These are phyloP conservation scores for Stephania japonica DNA, from an alignment of 164 flowering plant species.

Conservation along the genomic window DNA sequence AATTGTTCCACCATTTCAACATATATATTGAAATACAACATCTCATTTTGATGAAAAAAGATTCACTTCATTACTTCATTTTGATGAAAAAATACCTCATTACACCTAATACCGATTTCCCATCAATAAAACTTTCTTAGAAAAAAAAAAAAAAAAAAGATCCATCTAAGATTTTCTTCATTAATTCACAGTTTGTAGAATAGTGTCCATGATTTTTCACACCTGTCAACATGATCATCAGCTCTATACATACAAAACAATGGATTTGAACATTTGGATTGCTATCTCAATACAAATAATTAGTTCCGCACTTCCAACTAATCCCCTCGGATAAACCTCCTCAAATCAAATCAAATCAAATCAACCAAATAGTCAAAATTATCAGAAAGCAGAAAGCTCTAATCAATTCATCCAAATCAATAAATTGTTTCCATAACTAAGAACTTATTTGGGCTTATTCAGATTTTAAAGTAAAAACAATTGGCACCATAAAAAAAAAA, in stretches of 20 bases:
- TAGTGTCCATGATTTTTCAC: background rate
- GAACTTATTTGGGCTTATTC: background rate
- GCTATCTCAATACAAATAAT: too few species aligned
- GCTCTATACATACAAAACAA: background rate
- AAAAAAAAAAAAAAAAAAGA: background rate
- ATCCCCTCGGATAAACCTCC: background rate
- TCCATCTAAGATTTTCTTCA: background rate
- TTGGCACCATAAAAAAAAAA: too few species aligned
- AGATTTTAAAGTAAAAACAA: background rate
- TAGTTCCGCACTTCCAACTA: background rate
- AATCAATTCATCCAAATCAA: background rate
- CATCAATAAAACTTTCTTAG: background rate
- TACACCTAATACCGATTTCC: background rate
- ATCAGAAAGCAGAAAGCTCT: background rate
- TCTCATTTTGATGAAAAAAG: background rate
- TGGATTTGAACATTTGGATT: background rate
- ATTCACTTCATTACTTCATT: background rate
- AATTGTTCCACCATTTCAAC: background rate
- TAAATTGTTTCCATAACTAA: background rate
- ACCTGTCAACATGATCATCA: background rate
- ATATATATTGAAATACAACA: background rate
- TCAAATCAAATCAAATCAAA: background rate
- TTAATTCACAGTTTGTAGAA: background rate
- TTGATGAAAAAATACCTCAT: background rate
- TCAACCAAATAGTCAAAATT: background rate